Percentiles rank a stretch among this genome's conserved stretches.
These are phyloP conservation scores for Zanthoxylum bungeanum DNA, from an alignment of 345 rosid genomes.

Conservation along the genomic window DNA sequence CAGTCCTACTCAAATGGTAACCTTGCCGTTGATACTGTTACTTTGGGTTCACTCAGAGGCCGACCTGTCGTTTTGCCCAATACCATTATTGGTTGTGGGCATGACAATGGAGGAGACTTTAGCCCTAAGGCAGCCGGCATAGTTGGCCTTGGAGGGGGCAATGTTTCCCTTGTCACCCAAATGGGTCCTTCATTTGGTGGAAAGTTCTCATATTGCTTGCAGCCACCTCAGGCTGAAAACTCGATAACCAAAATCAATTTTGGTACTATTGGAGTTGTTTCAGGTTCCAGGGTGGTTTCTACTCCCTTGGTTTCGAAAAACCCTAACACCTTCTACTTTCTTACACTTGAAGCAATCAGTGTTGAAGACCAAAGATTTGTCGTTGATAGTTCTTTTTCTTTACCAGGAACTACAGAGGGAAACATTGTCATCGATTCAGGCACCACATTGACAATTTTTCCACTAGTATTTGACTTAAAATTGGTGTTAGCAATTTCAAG, in stretches of 20 bases:
- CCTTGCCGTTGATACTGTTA: constrained; percentile 37
- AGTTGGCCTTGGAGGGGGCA: constrained; percentile 58
- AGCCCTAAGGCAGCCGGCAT: constrained; percentile 40
- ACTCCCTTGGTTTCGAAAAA: constrained; percentile 37
- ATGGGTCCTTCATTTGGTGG: constrained; percentile 34
- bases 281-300: constrained; percentile 28
- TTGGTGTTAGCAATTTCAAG: constrained; percentile 18
- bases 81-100: constrained; percentile 49
- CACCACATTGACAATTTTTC: constrained; percentile 41
- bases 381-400: constrained; percentile 23
- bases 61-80: constrained; percentile 28
- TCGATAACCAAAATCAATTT: constrained; percentile 52
- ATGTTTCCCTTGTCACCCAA: constrained; percentile 44
- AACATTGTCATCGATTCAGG: constrained; percentile 68
- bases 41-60: constrained; percentile 36
- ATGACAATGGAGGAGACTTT: constrained; percentile 38
- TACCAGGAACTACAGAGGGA: constrained; percentile 25
- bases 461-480: constrained; percentile 16
- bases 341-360: constrained; percentile 40
- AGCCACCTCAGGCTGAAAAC: constrained; percentile 16
- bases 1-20: constrained; percentile 33
- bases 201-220: constrained; percentile 62
- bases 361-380: constrained; percentile 28
- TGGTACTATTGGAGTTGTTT: constrained; percentile 43
- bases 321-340: constrained; percentile 39